phyloP scores from a whole-genome alignment of 2,329 filamentous ascomycete genomes.

The Nemania sp. region DNA sequence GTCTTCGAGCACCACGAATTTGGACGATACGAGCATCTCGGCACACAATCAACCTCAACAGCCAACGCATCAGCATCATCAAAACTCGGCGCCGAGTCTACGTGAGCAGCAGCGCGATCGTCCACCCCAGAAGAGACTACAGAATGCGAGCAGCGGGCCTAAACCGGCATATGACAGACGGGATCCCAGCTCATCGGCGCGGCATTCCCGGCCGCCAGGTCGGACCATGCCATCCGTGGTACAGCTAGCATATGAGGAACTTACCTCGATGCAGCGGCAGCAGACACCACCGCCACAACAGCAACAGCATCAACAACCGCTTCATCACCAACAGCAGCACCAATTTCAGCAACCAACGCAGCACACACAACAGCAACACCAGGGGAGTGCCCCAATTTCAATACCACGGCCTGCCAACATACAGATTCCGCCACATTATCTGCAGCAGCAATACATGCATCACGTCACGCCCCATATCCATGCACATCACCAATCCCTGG shows the following conservation, averaged over 20 bases:
- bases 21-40: slow-evolving; percentile 6
- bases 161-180: slow-evolving; percentile 24
- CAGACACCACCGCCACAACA: slow-evolving; percentile 12
- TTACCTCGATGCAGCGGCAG: slow-evolving; percentile 21
- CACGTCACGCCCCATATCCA: slow-evolving; percentile 20
- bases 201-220: slow-evolving; percentile 11
- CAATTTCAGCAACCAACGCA: slow-evolving; percentile 11
- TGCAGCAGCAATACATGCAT: slow-evolving; percentile 25
- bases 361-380: slow-evolving; percentile 11
- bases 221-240: slow-evolving; percentile 23
- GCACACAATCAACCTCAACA: slow-evolving; percentile 17
- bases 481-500: slow-evolving; percentile 16
- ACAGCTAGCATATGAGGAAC: slow-evolving; percentile 27
- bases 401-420: slow-evolving; percentile 20
- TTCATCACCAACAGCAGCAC: slow-evolving; percentile 8
- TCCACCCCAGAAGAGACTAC: slow-evolving; percentile 25
- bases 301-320: slow-evolving; percentile 15
- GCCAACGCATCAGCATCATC: slow-evolving; percentile 13
- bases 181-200: slow-evolving; percentile 8
- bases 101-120: slow-evolving; percentile 24
- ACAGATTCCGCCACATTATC: slow-evolving; percentile 19
- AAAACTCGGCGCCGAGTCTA: slow-evolving; percentile 2
- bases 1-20: slow-evolving; percentile 13
- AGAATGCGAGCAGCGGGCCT: slow-evolving; percentile 15
- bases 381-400: slow-evolving; percentile 15